Evolutionary conservation across 805 yeast species (phyloP), one percentile per base, ranked within the genome.

Genomic region (Myxozyma neotropica): DNA sequence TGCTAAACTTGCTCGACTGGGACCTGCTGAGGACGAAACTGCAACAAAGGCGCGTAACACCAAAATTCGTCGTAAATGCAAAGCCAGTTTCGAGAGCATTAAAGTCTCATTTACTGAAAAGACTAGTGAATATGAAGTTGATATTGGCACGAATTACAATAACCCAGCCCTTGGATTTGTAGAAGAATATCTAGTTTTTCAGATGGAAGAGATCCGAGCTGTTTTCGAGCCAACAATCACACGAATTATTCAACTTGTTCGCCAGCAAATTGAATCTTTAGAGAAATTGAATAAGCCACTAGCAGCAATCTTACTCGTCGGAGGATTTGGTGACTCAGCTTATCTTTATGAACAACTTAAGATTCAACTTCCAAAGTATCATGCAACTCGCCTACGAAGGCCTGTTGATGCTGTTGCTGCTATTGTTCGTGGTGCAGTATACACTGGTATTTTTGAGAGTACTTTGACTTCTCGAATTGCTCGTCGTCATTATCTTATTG

Each of bases 341-440:
- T 62, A 56, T 31, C 53, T 62, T 12, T 56, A 38, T 36, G 59
- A 62, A 3, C 47, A 45, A 31, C 52, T 62, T 21, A 26, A 40
- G 33, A 13, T 15, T 3, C 56, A 53, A 7, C 35, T 60, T 4
- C 65, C 61, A 17, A 66, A 52, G 10, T 38, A 40, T 6, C 53
- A 53, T 24, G 44, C 54, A 13, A 12, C 27, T 21, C 51, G 46
- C n/a, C 45, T 62, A 15, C 39, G 43, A 17, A 55, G 66, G 5
- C 65, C 66, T 2, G 23, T 33, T 38, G 58, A 60, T 26, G 54
- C 65, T 17, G 58, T 60, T 6, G 57, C 59, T 1, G 61, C 66
- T 1, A 49, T 62, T n/a, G 61, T 62, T 6, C 57, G 58, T 4
- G 66, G 66, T 29, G 66, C 66, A 1, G 66, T 61, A 10, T 31